Base-by-base conservation (phyloP, 140 eudicot genomes). In the Bidens hawaiensis region DNA sequence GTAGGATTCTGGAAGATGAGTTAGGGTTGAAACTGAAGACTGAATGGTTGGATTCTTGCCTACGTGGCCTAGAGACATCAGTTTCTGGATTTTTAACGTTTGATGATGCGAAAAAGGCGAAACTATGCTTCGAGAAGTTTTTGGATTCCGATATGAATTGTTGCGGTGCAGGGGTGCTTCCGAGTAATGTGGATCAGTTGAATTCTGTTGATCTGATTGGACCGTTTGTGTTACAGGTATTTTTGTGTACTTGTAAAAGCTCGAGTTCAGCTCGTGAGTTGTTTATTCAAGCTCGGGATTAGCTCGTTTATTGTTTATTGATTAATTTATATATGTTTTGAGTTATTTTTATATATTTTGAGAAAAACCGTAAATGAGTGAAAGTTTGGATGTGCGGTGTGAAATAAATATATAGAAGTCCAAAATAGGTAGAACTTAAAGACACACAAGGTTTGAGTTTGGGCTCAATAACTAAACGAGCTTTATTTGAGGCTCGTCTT, bases 191-290 rank as follows among this genome's bases (percentile, higher is more conserved):
- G 67, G 78, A 72, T 19, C 47, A 43, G 5, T 55, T 93, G 85
- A 95, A 93, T 68, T 80, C 74, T 65, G 90, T 81, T 65, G 86
- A 93, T 70, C 93, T 93, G 38, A 75, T 75, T 26, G 99, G 99
- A 13, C 99, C 99, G 6, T 93, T 83, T 67, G 89, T 88, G 12
- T 73, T 93, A 64, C 94, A 88, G 98, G 98, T 87, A 71, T n/a
- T 50, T 16, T 66, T 40, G 15, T 4, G 3, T 6, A 1, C 21
- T 58, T 19, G 13, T 62, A 2, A 13, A 1, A 8, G 13, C 3
- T 12, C 11, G 13, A 15, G 36, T 9, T 38, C 3, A 10, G 45
- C n/a, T n/a, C n/a, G n/a, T n/a, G n/a, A n/a, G n/a, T n/a, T n/a
- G n/a, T n/a, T n/a, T n/a, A n/a, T n/a, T n/a, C n/a, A n/a, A n/a